These are phyloP conservation scores for Mitragyna speciosa DNA, from an alignment of 257 asterid genomes.

Conservation along the genomic window DNA sequence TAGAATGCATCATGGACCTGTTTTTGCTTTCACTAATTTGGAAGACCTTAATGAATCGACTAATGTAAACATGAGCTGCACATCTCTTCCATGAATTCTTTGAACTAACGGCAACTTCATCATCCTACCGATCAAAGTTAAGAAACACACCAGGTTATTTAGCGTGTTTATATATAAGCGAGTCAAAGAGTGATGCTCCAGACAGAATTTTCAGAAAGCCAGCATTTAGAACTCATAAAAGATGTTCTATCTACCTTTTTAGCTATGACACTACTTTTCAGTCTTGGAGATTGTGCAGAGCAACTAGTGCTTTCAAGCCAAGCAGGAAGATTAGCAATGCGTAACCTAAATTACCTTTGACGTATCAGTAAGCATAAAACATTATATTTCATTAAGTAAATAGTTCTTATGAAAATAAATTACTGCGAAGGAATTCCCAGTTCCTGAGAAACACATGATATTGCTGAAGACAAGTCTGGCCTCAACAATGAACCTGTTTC, in stretches of 20 bases:
- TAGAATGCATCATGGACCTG: conserved; percentile 28
- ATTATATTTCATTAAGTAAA: not conserved
- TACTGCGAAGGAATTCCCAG: conserved; percentile 38
- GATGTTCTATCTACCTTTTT: conserved; percentile 44
- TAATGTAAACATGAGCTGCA: conserved; percentile 56
- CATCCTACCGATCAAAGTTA: conserved; percentile 33
- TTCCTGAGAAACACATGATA: conserved; percentile 31
- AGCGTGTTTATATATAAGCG: not conserved
- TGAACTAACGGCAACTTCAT: conserved; percentile 29
- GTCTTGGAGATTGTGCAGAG: conserved; percentile 32
- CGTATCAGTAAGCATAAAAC: conserved; percentile 20
- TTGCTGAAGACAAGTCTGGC: conserved; percentile 33
- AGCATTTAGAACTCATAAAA: conserved; percentile 1
- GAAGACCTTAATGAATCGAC: conserved; percentile 52
- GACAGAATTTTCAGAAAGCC: not conserved
- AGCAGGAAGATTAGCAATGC: conserved; percentile 34
- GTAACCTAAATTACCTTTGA: conserved; percentile 29
- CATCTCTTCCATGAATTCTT: conserved; percentile 64
- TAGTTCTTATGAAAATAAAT: conserved; percentile 3
- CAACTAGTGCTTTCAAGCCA: conserved; percentile 34
- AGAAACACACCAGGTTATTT: not conserved
- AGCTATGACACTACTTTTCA: conserved; percentile 13
- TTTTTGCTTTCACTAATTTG: conserved; percentile 41
- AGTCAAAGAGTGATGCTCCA: not conserved
- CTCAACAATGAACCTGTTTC: conserved; percentile 41